Conservation (phyloP, 352 stramenopile genomes). For the Globisporangium carolinianum region DNA sequence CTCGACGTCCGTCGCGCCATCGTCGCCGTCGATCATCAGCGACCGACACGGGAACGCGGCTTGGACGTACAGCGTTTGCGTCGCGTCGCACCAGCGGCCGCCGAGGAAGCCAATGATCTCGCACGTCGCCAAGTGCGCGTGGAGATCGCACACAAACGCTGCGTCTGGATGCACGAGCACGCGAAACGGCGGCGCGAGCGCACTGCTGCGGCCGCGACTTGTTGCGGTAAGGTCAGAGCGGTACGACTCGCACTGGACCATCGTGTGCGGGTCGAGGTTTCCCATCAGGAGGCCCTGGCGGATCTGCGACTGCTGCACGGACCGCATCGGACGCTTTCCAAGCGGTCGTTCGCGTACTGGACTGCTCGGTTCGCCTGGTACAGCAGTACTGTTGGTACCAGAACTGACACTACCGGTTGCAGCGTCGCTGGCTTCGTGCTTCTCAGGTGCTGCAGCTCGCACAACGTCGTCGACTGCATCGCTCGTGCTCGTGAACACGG, state of each 20-base stretch:
- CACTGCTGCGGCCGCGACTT: constrained; percentile 36
- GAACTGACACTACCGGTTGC: too few species aligned
- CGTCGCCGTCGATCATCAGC: constrained; percentile 82
- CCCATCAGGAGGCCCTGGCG: constrained; percentile 67
- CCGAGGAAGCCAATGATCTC: constrained; percentile 95
- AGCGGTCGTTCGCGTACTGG: constrained; percentile 17
- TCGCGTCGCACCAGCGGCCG: constrained; percentile 79
- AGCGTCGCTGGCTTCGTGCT: not conserved
- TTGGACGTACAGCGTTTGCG: constrained; percentile 88
- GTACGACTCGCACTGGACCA: constrained; percentile 81
- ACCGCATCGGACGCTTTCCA: constrained; percentile 54
- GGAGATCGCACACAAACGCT: constrained; percentile 89
- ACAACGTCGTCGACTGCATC: not conserved
- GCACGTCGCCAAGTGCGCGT: constrained; percentile 88
- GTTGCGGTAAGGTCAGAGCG: constrained; percentile 3
- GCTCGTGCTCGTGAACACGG: constrained; percentile 42
- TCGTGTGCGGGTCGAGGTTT: constrained; percentile 78
- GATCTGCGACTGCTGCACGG: constrained; percentile 73
- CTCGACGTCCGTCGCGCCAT: constrained; percentile 92
- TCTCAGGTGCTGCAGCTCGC: not conserved
- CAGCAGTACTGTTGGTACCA: not conserved
- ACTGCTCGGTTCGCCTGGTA: not conserved
- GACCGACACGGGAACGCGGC: constrained; percentile 90
- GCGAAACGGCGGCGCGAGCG: constrained; percentile 72
- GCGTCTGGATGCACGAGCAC: constrained; percentile 87